Evolutionary conservation across 306 rosid genomes (phyloP).

Genomic region (Quercus alba): DNA sequence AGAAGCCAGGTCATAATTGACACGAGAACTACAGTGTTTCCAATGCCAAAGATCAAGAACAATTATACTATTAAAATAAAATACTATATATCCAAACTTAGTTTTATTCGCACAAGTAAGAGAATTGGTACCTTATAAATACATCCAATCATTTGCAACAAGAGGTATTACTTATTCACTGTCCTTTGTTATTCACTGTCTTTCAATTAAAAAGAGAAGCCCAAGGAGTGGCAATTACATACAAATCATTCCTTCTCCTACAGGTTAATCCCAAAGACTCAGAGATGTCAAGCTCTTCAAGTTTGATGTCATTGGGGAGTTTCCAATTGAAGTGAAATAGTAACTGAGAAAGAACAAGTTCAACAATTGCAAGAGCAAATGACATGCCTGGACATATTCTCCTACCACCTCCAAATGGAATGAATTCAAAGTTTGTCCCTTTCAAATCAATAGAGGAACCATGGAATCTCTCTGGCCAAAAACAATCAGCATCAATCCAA

Average conservation of each 20-base stretch:
- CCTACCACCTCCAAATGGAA: constrained; percentile 35
- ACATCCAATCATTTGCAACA: too few species aligned
- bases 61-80: too few species aligned
- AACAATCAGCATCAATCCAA: constrained; percentile 24
- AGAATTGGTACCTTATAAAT: too few species aligned
- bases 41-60: too few species aligned
- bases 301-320: neutral
- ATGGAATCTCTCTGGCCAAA: constrained; percentile 11
- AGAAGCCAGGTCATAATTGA: too few species aligned
- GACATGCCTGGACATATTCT: constrained; percentile 1
- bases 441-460: neutral
- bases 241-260: neutral
- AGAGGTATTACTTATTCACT: too few species aligned
- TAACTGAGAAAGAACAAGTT: constrained; percentile 5
- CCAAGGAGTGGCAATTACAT: neutral
- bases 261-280: neutral
- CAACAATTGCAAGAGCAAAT: neutral
- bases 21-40: too few species aligned
- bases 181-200: too few species aligned
- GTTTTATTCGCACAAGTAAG: too few species aligned
- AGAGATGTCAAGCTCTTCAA: constrained; percentile 9
- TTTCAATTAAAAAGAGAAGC: neutral
- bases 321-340: constrained; percentile 6
- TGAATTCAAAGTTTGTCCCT: neutral
- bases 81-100: too few species aligned